phyloP scores from a whole-genome alignment of 441 rosid species.

The Populus hybrid region DNA sequence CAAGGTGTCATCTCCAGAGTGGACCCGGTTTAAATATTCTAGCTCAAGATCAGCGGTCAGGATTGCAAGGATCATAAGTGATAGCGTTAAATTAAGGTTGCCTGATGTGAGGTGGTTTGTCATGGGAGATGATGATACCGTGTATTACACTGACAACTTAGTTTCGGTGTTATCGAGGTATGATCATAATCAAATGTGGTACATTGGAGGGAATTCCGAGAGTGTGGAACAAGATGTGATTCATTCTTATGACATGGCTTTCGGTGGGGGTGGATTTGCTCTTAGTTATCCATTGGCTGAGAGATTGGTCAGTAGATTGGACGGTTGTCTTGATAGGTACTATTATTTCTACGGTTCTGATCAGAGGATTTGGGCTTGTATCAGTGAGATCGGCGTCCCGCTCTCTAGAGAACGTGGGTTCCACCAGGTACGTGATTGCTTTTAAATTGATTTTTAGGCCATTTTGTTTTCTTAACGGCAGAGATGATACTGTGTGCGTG shows the following conservation, averaged over 20 bases:
- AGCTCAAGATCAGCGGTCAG: slow-evolving; percentile 69
- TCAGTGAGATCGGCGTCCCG: slow-evolving; percentile 67
- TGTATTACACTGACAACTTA: slow-evolving; percentile 56
- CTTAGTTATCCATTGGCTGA: slow-evolving; percentile 63
- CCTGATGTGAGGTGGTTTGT: slow-evolving; percentile 77
- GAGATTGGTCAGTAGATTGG: slow-evolving; percentile 44
- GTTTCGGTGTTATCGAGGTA: slow-evolving; percentile 55
- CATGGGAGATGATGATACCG: slow-evolving; percentile 90
- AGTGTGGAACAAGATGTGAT: slow-evolving; percentile 68
- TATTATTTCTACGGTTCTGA: slow-evolving; percentile 78
- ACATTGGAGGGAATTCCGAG: slow-evolving; percentile 75
- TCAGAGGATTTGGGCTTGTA: slow-evolving; percentile 75
- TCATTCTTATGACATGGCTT: slow-evolving; percentile 79
- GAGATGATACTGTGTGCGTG: too few species aligned
- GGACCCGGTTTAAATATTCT: slow-evolving; percentile 51
- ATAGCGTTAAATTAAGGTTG: slow-evolving; percentile 41
- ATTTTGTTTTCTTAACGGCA: too few species aligned
- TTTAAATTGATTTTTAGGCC: neutral
- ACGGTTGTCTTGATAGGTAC: slow-evolving; percentile 71
- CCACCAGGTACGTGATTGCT: slow-evolving; percentile 63
- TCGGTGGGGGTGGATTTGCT: slow-evolving; percentile 91
- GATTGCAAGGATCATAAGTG: slow-evolving; percentile 65
- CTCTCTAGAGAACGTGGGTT: slow-evolving; percentile 66
- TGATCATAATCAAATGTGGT: slow-evolving; percentile 77
- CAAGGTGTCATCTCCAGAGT: slow-evolving; percentile 45